phyloP scores from a whole-genome alignment of 768 basidiomycete species.

The Rubroboletus pulcherrimus region DNA sequence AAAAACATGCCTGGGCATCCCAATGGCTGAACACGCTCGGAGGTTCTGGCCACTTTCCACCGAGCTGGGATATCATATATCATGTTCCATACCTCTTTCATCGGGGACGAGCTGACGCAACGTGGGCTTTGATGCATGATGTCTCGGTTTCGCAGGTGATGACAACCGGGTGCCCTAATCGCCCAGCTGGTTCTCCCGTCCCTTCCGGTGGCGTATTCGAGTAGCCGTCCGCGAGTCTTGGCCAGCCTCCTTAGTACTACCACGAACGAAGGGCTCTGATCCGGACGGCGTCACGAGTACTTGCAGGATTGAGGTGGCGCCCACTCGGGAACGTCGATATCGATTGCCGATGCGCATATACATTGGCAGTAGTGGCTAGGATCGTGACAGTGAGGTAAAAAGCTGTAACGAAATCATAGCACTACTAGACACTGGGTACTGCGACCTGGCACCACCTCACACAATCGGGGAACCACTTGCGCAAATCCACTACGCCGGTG shows the following conservation, averaged over 20 bases:
- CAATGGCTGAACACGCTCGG: conserved; percentile 12
- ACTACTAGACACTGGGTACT: too few species aligned
- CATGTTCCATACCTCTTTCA: neutral
- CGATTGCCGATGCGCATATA: too few species aligned
- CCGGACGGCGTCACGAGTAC: neutral
- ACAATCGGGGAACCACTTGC: too few species aligned
- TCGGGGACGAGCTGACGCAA: neutral
- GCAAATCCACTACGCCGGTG: neutral
- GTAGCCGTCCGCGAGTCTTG: neutral
- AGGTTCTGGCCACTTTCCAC: conserved; percentile 16
- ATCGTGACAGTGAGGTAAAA: too few species aligned
- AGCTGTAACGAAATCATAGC: too few species aligned
- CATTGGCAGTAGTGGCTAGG: too few species aligned
- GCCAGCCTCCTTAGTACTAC: neutral
- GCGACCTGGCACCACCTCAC: neutral
- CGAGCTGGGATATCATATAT: neutral
- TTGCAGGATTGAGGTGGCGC: neutral
- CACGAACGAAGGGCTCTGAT: neutral
- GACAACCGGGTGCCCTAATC: conserved; percentile 2
- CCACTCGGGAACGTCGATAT: too few species aligned
- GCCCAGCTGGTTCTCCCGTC: neutral
- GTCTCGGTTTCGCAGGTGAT: neutral
- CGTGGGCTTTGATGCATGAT: neutral
- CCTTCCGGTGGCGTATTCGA: neutral
- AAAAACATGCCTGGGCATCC: conserved; percentile 20